These are phyloP conservation scores for Aurinia saxatilis DNA, from an alignment of 345 rosid genomes.

Conservation along the genomic window DNA sequence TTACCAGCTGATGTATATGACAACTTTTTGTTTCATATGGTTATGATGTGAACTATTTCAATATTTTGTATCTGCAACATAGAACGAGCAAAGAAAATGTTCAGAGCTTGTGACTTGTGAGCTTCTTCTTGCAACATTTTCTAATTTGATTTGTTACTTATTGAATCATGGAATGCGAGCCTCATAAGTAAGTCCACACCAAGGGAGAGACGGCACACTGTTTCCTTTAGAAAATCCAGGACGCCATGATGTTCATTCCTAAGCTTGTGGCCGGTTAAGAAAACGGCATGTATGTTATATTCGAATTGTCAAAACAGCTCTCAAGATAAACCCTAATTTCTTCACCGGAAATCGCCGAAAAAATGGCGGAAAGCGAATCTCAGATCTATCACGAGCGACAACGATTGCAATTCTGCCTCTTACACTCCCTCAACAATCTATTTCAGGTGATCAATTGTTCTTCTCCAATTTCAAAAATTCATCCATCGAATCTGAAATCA, in stretches of 20 bases:
- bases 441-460: slow-evolving; percentile 54
- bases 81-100: too few species aligned
- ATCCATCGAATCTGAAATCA: background rate
- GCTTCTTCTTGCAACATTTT: too few species aligned
- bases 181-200: too few species aligned
- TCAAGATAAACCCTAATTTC: background rate
- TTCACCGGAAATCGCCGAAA: background rate
- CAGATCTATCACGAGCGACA: slow-evolving; percentile 75
- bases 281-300: background rate
- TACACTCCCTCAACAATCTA: slow-evolving; percentile 86
- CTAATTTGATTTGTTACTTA: too few species aligned
- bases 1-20: too few species aligned
- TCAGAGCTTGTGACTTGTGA: too few species aligned
- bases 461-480: background rate
- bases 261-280: background rate
- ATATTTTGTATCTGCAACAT: too few species aligned
- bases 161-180: too few species aligned
- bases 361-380: slow-evolving; percentile 37
- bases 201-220: slow-evolving; percentile 4
- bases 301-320: background rate
- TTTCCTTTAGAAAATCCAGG: background rate
- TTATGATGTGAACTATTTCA: too few species aligned
- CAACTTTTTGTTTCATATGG: too few species aligned
- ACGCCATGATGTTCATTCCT: background rate
- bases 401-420: slow-evolving; percentile 72